Evolutionary conservation across 352 stramenopile genomes (phyloP), one percentile per base, ranked within the genome.

Genomic region (Pythium brassicae): DNA sequence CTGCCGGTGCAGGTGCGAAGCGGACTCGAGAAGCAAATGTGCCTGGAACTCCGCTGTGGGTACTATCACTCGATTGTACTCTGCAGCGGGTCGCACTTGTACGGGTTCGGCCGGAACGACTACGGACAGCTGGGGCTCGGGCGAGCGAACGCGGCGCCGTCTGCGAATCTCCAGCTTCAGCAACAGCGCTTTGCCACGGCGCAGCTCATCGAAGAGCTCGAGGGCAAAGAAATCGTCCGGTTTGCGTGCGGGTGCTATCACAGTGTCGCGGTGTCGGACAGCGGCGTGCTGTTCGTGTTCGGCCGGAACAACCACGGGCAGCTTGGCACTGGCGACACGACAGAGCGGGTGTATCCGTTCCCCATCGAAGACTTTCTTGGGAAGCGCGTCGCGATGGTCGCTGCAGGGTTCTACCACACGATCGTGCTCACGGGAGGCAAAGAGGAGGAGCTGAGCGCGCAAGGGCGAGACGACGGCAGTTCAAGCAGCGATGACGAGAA

Each of bases 251-350:
- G 92, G 0, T 98, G 90, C 51, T 97, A 98, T 54, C 92, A 98
- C 57, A 94, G 86, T 0, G 61, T 97, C 8, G 74, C 84, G 22
- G 86, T 96, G 0, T 94, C 77, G 4, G 81, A 96, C 12, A 96
- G 86, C n/a, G 87, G 89, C 12, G 71, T 97, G 37, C 57, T 98
- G 35, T 98, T 92, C 58, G 92, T 97, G 0, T 98, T 96, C 68
- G 92, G 92, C 6, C 68, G 90, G n/a, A 97, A 98, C 57, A 97
- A 97, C 50, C 92, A 98, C 45, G 93, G 93, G 0, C 92, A 98
- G 66, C 62, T 98, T 1, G 92, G 90, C 8, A 97, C 87, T 0
- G 90, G 90, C 0, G 92, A 98, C 53, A 92, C 83, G 1, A 92
- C 72, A 23, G 92, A 97, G 61, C 81, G 87, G 3, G 27, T 96